phyloP scores from a whole-genome alignment of 495 filamentous ascomycete species.

The Aspergillus mulundensis region DNA sequence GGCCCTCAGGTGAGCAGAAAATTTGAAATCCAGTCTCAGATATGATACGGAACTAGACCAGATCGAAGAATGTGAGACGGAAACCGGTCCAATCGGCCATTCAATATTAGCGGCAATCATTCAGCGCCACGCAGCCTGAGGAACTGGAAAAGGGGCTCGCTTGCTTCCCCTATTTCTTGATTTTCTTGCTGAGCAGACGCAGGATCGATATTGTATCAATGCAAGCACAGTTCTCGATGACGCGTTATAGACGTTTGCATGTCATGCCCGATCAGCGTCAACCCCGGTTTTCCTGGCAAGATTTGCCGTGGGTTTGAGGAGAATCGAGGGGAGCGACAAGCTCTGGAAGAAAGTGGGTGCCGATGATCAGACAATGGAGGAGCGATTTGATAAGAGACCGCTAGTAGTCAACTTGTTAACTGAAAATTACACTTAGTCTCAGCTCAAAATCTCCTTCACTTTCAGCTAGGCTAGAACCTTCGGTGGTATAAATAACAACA shows the following conservation, averaged over 20 bases:
- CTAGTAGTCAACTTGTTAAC: neutral
- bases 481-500: conserved; percentile 15
- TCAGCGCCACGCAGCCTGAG: conserved; percentile 16
- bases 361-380: neutral
- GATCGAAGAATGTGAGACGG: conserved; percentile 15
- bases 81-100: conserved; percentile 5
- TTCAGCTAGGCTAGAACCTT: conserved; percentile 6
- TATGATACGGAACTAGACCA: conserved; percentile 2
- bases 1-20: neutral
- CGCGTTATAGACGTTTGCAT: neutral
- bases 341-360: conserved; percentile 4
- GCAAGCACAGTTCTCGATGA: neutral
- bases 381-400: neutral
- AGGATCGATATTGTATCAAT: conserved; percentile 5
- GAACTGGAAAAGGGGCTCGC: conserved; percentile 9
- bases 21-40: conserved; percentile 4
- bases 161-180: neutral
- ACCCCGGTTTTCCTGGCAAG: neutral
- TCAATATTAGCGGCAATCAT: conserved; percentile 21
- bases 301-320: conserved; percentile 1
- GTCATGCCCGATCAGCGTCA: conserved; percentile 8
- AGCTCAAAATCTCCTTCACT: neutral
- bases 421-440: neutral
- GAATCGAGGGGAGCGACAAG: conserved; percentile 12
- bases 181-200: neutral